Conservation (phyloP, 2,329 filamentous ascomycete species). For the Arthroderma sp. region DNA sequence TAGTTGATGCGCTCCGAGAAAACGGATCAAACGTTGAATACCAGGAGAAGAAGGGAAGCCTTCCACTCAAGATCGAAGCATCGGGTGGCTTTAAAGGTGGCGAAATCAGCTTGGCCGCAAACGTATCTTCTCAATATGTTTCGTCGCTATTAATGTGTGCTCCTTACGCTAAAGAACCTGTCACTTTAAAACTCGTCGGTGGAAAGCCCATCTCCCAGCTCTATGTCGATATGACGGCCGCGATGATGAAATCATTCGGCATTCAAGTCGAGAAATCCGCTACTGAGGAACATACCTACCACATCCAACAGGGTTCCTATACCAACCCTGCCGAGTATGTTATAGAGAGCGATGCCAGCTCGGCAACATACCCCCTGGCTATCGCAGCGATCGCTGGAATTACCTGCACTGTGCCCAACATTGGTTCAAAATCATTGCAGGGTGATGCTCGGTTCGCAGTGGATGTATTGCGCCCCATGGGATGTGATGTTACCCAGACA, state of each 20-base stretch:
- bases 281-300: slow-evolving; percentile 78
- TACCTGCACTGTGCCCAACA: slow-evolving; percentile 91
- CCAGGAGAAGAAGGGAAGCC: slow-evolving; percentile 65
- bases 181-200: slow-evolving; percentile 81
- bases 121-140: slow-evolving; percentile 97
- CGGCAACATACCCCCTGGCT: slow-evolving; percentile 87
- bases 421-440: slow-evolving; percentile 81
- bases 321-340: slow-evolving; percentile 73
- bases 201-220: slow-evolving; percentile 93
- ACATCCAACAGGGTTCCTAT: slow-evolving; percentile 77
- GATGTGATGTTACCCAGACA: slow-evolving; percentile 76
- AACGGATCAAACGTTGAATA: slow-evolving; percentile 87
- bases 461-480: slow-evolving; percentile 84
- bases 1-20: slow-evolving; percentile 75
- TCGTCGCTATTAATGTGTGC: slow-evolving; percentile 95
- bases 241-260: slow-evolving; percentile 93
- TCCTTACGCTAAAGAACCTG: slow-evolving; percentile 86
- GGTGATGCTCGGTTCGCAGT: slow-evolving; percentile 90
- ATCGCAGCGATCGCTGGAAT: slow-evolving; percentile 92
- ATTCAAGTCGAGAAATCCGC: slow-evolving; percentile 63
- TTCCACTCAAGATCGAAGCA: slow-evolving; percentile 72
- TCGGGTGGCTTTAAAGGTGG: slow-evolving; percentile 74
- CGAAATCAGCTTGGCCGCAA: slow-evolving; percentile 80
- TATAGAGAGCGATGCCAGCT: slow-evolving; percentile 94
- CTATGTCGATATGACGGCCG: slow-evolving; percentile 97